phyloP scores from a whole-genome alignment of 331 rosid species.

The Acacia concinna region DNA sequence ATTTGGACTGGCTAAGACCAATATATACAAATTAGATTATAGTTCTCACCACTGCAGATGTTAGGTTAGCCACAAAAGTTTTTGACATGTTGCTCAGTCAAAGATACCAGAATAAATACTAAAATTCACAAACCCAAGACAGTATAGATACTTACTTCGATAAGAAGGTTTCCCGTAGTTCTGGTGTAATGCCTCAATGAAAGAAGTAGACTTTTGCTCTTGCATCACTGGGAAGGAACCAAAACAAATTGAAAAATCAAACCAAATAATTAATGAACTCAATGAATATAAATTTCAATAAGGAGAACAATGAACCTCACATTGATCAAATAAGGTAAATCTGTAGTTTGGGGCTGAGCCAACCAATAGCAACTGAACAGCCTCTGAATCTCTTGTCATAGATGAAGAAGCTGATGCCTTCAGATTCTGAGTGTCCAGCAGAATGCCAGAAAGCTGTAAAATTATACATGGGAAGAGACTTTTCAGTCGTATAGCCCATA shows the following conservation, averaged over 20 bases:
- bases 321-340: constrained; percentile 65
- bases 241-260: constrained; percentile 14
- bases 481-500: background rate
- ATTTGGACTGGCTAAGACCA: background rate
- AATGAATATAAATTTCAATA: constrained; percentile 19
- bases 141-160: constrained; percentile 47
- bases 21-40: background rate
- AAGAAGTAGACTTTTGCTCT: constrained; percentile 52
- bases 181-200: constrained; percentile 60
- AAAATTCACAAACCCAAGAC: background rate
- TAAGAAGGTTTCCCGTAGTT: constrained; percentile 57
- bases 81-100: background rate
- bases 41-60: background rate
- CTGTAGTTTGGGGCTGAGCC: constrained; percentile 70
- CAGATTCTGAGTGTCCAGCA: constrained; percentile 75
- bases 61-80: background rate
- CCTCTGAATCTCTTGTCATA: constrained; percentile 91
- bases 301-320: constrained; percentile 39
- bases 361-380: constrained; percentile 77
- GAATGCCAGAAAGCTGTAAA: constrained; percentile 76
- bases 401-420: constrained; percentile 53
- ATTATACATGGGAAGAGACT: constrained; percentile 4
- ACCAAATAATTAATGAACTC: constrained; percentile 7
- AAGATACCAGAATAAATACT: background rate
- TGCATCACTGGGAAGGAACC: constrained; percentile 58